Conservation (phyloP, 169 alveolate genomes). For the Eimeria nieschulzi region DNA sequence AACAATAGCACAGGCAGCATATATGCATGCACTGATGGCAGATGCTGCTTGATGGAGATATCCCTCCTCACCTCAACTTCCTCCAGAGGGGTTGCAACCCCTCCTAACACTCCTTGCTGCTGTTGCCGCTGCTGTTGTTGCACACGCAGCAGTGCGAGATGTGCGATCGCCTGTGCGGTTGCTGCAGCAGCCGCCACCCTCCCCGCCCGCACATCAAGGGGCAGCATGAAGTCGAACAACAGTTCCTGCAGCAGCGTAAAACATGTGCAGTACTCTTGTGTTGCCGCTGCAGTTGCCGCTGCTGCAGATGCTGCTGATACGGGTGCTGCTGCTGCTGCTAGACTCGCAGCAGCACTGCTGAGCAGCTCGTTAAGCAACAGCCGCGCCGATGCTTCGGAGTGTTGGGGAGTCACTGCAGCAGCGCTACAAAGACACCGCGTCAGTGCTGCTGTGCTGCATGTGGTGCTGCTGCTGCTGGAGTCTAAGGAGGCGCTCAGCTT, state of each 20-base stretch:
- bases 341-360: slow-evolving; percentile 3
- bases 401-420: slow-evolving; percentile 44
- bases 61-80: no score
- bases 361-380: slow-evolving; percentile 21
- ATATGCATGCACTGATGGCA: no score
- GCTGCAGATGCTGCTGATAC: slow-evolving; percentile 1
- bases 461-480: slow-evolving; percentile 53
- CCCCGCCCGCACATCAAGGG: slow-evolving; percentile 25
- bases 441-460: slow-evolving; percentile 4
- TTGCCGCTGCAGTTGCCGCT: background rate
- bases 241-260: slow-evolving; percentile 20
- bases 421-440: slow-evolving; percentile 44
- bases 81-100: no score
- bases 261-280: slow-evolving; percentile 23
- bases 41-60: no score
- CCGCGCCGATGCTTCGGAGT: slow-evolving; percentile 22
- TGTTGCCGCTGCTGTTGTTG: slow-evolving; percentile 59
- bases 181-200: slow-evolving; percentile 55
- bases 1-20: background rate
- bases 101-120: background rate
- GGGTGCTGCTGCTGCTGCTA: slow-evolving; percentile 14
- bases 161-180: slow-evolving; percentile 27
- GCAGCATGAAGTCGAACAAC: slow-evolving; percentile 10
- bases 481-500: background rate
- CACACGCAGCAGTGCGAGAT: slow-evolving; percentile 44